Evolutionary conservation across 2,329 filamentous ascomycete species (phyloP), one percentile per base, ranked within the genome.

Genomic region (Trichophyton equinum): DNA sequence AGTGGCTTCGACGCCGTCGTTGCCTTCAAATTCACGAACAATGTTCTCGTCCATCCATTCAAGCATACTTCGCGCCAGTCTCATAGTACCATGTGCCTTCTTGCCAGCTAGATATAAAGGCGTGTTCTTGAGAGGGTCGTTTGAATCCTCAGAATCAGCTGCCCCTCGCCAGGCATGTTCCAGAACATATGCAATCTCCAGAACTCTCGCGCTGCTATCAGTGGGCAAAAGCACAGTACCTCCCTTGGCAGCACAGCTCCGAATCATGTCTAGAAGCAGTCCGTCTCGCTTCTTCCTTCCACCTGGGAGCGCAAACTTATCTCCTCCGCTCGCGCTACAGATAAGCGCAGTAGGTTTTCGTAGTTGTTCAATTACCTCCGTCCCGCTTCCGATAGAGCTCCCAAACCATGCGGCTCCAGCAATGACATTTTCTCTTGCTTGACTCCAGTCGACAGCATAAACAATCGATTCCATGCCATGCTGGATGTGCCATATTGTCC

Each of bases 31-130:
- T 68, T 97, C 92, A 60, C 91, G 85, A 47, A 95, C 87, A 62
- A 99, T 95, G 62, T 85, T 87, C 69, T 96, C 91, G 70, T 97
- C 91, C 91, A 99, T 97, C 94, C 94, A 99, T 71, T 99, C 94
- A 36, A 99, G 79, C 89, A 99, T 95, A 72, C 92, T 96, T 66
- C 91, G 83, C 27, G 92, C 89, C 66, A 96, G 89, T 59, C 90
- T 83, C 80, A 97, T 88, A 0, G 91, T 95, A 64, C 90, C 91
- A 62, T 89, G 86, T 65, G 89, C 88, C 63, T 90, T 95, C 62
- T 86, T 86, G 44, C 91, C 91, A 0, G 91, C 92, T 49, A 99
- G 79, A 70, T 91, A 96, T 0, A 96, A 78, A 57, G 77, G 78
- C 8, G 81, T 76, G 33, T 74, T 75, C 64, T 77, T 79, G 49